Evolutionary conservation across 2,329 filamentous ascomycete species (phyloP).

Genomic region (Aspergillus latus): DNA sequence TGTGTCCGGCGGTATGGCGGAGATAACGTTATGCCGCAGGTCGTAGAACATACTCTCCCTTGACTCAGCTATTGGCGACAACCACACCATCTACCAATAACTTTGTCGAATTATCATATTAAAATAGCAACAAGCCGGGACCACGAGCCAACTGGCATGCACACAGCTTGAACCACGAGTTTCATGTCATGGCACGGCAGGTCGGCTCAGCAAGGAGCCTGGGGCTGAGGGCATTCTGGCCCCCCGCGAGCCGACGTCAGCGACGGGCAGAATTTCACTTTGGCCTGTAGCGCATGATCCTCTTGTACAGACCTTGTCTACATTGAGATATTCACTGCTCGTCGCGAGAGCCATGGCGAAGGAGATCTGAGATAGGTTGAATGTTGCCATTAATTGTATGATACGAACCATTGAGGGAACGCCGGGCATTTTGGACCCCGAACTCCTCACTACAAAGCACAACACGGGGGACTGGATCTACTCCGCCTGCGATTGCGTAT

Average conservation of each 20-base stretch:
- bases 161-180: conserved; percentile 13
- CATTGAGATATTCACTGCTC: not conserved
- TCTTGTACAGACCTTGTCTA: not conserved
- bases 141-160: conserved; percentile 12
- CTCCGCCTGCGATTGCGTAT: not conserved
- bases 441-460: not conserved
- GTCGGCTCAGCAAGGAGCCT: conserved; percentile 3
- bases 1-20: not conserved
- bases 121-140: conserved; percentile 9
- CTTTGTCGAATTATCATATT: not conserved
- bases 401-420: not conserved
- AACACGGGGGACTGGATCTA: not conserved
- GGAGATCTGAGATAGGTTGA: not conserved
- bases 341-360: not conserved
- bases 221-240: conserved; percentile 10
- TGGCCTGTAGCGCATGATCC: not conserved
- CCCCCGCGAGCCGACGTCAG: conserved; percentile 1
- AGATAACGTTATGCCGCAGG: not conserved
- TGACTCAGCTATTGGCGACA: not conserved
- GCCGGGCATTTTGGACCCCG: not conserved
- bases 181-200: conserved; percentile 17
- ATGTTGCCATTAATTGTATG: not conserved
- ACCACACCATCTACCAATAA: not conserved
- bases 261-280: conserved; percentile 4
- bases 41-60: not conserved